Percentiles rank a stretch among this genome's conserved stretches.
phyloP scores from a whole-genome alignment of 352 stramenopile genomes.

The Peronospora destructor region DNA sequence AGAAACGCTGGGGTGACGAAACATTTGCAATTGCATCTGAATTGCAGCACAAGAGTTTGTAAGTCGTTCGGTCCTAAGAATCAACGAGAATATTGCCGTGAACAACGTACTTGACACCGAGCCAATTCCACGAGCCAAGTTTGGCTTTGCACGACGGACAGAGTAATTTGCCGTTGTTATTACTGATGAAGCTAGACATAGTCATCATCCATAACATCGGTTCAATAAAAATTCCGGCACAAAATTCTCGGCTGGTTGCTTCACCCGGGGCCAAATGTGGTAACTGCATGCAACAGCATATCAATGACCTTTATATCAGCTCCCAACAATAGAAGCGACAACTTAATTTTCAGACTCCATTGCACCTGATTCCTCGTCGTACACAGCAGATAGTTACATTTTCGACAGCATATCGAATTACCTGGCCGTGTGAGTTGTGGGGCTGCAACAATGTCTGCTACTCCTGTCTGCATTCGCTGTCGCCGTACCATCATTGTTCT shows the following conservation, averaged over 20 bases:
- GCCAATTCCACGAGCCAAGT: conserved; percentile 73
- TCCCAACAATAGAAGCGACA: not conserved
- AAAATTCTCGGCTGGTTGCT: conserved; percentile 5
- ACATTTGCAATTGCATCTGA: conserved; percentile 51
- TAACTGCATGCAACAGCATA: conserved; percentile 16
- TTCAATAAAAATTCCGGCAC: conserved; percentile 44
- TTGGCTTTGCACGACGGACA: conserved; percentile 68
- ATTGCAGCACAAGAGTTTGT: not conserved
- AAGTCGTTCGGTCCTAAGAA: not conserved
- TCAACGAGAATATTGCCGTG: too few species aligned
- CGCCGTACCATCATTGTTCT: conserved; percentile 38
- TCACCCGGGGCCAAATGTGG: conserved; percentile 8
- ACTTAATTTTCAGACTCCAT: not conserved
- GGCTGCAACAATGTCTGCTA: conserved; percentile 21
- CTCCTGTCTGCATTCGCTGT: conserved; percentile 29
- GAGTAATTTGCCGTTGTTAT: conserved; percentile 50
- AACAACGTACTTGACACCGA: conserved; percentile 56
- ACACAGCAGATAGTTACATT: conserved; percentile 53
- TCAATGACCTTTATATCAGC: not conserved
- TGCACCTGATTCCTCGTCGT: conserved; percentile 45
- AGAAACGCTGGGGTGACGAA: conserved; percentile 58
- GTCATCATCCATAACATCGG: conserved; percentile 64
- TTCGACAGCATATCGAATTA: conserved; percentile 38
- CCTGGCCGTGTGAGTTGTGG: conserved; percentile 19
- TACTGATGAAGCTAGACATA: conserved; percentile 19